These are phyloP conservation scores for Calonectria multiphialidica DNA, from an alignment of 2,329 filamentous ascomycete species.

Conservation along the genomic window DNA sequence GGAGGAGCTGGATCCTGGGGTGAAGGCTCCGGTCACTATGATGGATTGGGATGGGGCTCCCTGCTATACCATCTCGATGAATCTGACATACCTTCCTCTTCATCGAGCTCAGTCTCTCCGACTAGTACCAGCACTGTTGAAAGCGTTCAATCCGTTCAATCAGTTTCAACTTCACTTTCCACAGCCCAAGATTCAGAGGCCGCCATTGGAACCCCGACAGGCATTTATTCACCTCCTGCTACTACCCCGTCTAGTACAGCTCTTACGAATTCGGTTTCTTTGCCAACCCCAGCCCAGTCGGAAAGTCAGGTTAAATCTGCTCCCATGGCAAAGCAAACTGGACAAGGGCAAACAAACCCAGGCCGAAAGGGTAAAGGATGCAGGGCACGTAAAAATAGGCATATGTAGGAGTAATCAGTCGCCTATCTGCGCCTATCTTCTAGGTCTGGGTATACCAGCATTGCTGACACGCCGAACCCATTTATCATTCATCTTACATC, in stretches of 20 bases:
- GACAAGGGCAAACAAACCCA: no score
- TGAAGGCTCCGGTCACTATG: conserved; percentile 14
- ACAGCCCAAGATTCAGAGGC: neutral
- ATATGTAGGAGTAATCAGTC: neutral
- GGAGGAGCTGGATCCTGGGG: conserved; percentile 24
- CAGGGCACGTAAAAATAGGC: neutral
- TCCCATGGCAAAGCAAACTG: neutral
- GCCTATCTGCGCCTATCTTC: neutral
- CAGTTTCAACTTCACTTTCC: neutral
- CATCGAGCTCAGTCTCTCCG: neutral
- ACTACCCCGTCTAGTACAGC: neutral
- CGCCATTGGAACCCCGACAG: neutral
- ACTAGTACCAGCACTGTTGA: neutral
- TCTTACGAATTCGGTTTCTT: no score
- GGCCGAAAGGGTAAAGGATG: neutral
- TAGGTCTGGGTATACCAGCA: no score
- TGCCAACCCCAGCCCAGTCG: neutral
- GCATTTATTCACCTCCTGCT: neutral
- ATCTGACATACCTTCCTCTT: conserved; percentile 34
- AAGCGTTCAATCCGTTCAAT: neutral
- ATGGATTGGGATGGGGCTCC: conserved; percentile 27
- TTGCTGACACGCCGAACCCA: no score
- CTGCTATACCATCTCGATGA: conserved; percentile 21
- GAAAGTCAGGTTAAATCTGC: neutral
- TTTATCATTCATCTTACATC: no score